These are phyloP conservation scores for Cenchrus americanus DNA, from an alignment of 176 grass and related monocot genomes.

Conservation along the genomic window DNA sequence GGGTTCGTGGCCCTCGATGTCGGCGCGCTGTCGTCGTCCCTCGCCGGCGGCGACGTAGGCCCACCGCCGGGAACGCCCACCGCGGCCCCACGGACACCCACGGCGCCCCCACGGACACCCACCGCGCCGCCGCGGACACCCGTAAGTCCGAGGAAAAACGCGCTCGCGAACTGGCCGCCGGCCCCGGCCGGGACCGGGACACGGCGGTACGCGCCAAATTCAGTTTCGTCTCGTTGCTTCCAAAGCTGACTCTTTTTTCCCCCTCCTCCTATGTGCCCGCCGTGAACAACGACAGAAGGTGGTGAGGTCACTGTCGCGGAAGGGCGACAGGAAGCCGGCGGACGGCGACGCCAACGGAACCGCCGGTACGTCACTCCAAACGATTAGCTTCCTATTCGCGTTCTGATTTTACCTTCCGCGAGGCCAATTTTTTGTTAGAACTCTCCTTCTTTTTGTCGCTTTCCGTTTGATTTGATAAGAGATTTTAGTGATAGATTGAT, in stretches of 20 bases:
- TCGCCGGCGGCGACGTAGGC: constrained; percentile 41
- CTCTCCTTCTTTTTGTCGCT: background rate
- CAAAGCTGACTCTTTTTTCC: constrained; percentile 23
- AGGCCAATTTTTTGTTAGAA: background rate
- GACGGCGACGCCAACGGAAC: constrained; percentile 61
- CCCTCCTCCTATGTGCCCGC: background rate
- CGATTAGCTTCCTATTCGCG: background rate
- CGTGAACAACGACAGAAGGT: constrained; percentile 48
- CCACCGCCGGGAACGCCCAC: background rate
- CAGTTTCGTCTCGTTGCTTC: background rate
- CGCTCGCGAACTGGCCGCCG: background rate
- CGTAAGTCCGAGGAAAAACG: constrained; percentile 26
- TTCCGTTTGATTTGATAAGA: constrained; percentile 18
- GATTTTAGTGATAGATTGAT: background rate
- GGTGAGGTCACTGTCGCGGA: constrained; percentile 68
- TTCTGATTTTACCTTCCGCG: background rate
- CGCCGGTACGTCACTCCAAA: constrained; percentile 47
- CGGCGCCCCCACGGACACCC: constrained; percentile 1
- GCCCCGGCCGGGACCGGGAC: background rate
- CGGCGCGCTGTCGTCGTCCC: constrained; percentile 46
- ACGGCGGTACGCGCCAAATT: background rate
- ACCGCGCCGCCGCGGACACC: constrained; percentile 41
- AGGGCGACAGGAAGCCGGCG: constrained; percentile 65
- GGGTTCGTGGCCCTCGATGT: constrained; percentile 79
- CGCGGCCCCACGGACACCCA: constrained; percentile 27